Percentiles rank a stretch among this genome's conserved stretches.
Evolutionary conservation across 164 flowering plant species (phyloP).

Genomic region (Vitis rupestris): DNA sequence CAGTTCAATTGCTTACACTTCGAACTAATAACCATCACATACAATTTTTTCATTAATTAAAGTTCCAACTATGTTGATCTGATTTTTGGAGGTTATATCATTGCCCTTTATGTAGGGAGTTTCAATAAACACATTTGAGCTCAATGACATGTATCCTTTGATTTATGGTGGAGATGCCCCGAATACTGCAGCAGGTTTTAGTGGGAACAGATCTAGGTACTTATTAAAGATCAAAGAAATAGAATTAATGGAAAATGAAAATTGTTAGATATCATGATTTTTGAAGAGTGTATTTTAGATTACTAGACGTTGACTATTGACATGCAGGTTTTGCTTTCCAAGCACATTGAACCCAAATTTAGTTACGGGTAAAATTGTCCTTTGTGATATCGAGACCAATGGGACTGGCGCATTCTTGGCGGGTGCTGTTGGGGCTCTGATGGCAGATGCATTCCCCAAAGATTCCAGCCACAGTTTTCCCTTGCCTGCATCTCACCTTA

Average conservation of each 20-base stretch:
- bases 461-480: slow-evolving; percentile 34
- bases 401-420: slow-evolving; percentile 11
- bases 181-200: slow-evolving; percentile 15
- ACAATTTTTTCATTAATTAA: too few relatives aligned
- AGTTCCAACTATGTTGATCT: too few relatives aligned
- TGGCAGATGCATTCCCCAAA: slow-evolving; percentile 9
- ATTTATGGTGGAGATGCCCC: slow-evolving; percentile 33
- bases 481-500: slow-evolving; percentile 38
- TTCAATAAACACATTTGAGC: slow-evolving; percentile 29
- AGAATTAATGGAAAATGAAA: too few relatives aligned
- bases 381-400: slow-evolving; percentile 28
- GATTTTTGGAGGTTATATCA: not conserved
- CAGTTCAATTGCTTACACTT: not conserved
- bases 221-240: too few relatives aligned
- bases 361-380: slow-evolving; percentile 55
- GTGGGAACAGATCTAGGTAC: slow-evolving; percentile 20
- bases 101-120: slow-evolving; percentile 21
- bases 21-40: too few relatives aligned
- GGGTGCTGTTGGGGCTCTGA: slow-evolving; percentile 44
- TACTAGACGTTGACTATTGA: not conserved
- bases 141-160: slow-evolving; percentile 13
- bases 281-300: too few relatives aligned
- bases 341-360: slow-evolving; percentile 31
- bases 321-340: slow-evolving; percentile 34
- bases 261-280: too few relatives aligned